These are phyloP conservation scores for Fomitopsis serialis DNA, from an alignment of 768 basidiomycete genomes.

Conservation along the genomic window DNA sequence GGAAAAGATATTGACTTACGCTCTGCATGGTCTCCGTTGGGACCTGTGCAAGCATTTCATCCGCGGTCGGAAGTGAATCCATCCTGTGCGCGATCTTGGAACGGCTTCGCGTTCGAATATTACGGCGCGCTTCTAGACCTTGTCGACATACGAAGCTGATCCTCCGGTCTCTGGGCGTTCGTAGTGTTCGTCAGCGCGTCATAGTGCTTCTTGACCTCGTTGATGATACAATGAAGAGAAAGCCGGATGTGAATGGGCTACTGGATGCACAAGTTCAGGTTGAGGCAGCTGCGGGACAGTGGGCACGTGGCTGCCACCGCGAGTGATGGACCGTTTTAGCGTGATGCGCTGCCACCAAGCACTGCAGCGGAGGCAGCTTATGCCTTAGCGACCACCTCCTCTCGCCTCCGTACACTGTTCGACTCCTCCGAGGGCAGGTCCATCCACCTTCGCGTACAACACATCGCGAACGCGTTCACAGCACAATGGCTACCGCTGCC, in stretches of 20 bases:
- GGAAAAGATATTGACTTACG: constrained; percentile 4
- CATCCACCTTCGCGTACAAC: not conserved
- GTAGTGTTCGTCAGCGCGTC: no score
- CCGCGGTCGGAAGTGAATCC: constrained; percentile 4
- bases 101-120: not conserved
- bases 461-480: not conserved
- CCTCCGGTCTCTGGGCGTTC: no score
- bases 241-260: no score
- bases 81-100: not conserved
- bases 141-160: no score
- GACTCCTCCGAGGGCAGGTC: not conserved
- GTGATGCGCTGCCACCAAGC: constrained; percentile 1
- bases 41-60: constrained; percentile 9
- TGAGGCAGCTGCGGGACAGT: no score
- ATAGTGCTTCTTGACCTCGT: no score
- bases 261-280: no score
- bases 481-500: constrained; percentile 40
- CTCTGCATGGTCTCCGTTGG: constrained; percentile 11
- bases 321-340: not conserved
- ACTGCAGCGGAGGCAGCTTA: not conserved
- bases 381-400: constrained; percentile 5
- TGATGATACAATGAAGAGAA: no score
- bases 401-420: not conserved
- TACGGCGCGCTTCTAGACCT: no score
- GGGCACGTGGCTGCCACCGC: not conserved